These are phyloP conservation scores for Sanghuangporus baumii DNA, from an alignment of 1,284 basidiomycete species.

Conservation along the genomic window DNA sequence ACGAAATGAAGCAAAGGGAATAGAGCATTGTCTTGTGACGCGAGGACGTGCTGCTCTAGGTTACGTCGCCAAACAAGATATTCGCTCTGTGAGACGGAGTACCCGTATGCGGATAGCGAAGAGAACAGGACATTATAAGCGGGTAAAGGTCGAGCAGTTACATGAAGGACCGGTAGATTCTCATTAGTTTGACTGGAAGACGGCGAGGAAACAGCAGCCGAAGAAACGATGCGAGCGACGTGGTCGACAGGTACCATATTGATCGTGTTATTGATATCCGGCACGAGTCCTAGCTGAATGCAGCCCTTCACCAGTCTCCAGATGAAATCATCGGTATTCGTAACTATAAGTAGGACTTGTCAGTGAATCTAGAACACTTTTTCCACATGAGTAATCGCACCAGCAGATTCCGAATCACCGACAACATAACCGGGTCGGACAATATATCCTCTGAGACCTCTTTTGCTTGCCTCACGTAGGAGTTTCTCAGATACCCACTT, in stretches of 20 bases:
- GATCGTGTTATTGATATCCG: constrained; percentile 97
- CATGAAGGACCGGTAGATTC: constrained; percentile 70
- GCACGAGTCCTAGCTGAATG: constrained; percentile 90
- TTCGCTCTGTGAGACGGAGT: constrained; percentile 72
- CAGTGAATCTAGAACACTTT: constrained; percentile 18
- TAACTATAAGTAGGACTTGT: constrained; percentile 52
- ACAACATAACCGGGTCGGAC: constrained; percentile 95
- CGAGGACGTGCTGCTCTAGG: constrained; percentile 92
- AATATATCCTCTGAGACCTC: constrained; percentile 86
- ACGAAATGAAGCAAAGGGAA: constrained; percentile 98
- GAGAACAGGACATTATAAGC: constrained; percentile 89
- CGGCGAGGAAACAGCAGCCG: constrained; percentile 64
- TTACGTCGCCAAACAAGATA: constrained; percentile 90
- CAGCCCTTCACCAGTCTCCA: constrained; percentile 99
- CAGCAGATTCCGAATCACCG: constrained; percentile 84
- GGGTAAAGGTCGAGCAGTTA: constrained; percentile 82
- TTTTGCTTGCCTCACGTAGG: constrained; percentile 82
- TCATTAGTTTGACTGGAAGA: constrained; percentile 28
- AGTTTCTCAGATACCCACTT: constrained; percentile 99
- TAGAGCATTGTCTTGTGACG: constrained; percentile 84
- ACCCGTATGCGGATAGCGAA: constrained; percentile 78
- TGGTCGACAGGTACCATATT: constrained; percentile 99
- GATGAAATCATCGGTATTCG: constrained; percentile 99
- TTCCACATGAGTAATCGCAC: constrained; percentile 37
- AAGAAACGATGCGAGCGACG: constrained; percentile 79